phyloP scores from a whole-genome alignment of 1,284 basidiomycete genomes.

The Wolfiporia cocos region DNA sequence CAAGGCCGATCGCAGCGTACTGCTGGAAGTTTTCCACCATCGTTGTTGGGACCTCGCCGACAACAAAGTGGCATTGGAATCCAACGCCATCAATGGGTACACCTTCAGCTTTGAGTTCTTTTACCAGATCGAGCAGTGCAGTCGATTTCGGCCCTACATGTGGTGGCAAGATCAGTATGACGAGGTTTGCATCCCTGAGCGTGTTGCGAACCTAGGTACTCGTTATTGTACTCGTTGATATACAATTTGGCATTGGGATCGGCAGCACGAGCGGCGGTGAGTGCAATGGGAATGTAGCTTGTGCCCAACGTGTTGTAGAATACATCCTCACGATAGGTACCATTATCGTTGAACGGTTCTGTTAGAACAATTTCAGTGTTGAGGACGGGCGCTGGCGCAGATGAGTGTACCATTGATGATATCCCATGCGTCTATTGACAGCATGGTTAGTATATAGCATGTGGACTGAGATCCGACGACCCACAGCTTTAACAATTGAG shows the following conservation, averaged over 20 bases:
- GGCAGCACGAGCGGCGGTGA: slow-evolving; percentile 38
- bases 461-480: no score
- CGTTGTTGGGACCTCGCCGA: slow-evolving; percentile 35
- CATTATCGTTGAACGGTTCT: slow-evolving; percentile 55
- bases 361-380: background rate
- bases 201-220: slow-evolving; percentile 13
- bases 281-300: slow-evolving; percentile 36
- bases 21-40: slow-evolving; percentile 35
- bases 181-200: background rate
- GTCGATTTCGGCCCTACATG: slow-evolving; percentile 33
- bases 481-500: no score
- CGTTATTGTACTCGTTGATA: slow-evolving; percentile 51
- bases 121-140: slow-evolving; percentile 38
- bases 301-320: slow-evolving; percentile 41
- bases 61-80: slow-evolving; percentile 43
- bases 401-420: slow-evolving; percentile 34
- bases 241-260: slow-evolving; percentile 34
- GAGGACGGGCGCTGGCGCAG: no score
- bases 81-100: slow-evolving; percentile 46
- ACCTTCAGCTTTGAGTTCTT: slow-evolving; percentile 32
- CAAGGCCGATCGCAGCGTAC: slow-evolving; percentile 43
- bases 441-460: no score
- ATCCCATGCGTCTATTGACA: slow-evolving; percentile 27
- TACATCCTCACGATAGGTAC: slow-evolving; percentile 39
- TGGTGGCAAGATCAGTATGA: background rate